phyloP scores from a whole-genome alignment of 768 basidiomycete genomes.

The Strobilomyces confusus region DNA sequence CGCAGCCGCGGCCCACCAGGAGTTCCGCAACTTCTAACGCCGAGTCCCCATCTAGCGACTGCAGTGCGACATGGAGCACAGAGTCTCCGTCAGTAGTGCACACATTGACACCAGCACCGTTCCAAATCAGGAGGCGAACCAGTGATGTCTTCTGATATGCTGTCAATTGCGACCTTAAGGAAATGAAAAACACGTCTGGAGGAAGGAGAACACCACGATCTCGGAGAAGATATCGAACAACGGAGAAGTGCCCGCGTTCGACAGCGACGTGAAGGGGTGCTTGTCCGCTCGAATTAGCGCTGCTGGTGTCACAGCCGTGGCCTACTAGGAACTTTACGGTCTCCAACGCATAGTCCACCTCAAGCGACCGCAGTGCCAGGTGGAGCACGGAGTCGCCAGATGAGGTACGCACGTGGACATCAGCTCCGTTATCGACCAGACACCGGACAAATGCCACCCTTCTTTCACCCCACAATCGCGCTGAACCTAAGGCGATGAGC shows the following conservation, averaged over 20 bases:
- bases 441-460: neutral
- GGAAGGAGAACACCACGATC: neutral
- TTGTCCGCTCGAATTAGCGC: neutral
- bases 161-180: neutral
- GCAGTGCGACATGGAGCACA: neutral
- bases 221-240: neutral
- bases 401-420: neutral
- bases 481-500: neutral
- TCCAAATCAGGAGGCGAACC: neutral
- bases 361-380: neutral
- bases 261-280: neutral
- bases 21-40: neutral
- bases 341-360: neutral
- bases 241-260: neutral
- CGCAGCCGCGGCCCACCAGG: neutral
- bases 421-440: neutral
- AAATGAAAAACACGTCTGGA: neutral
- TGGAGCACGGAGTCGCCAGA: neutral
- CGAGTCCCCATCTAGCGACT: neutral
- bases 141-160: neutral
- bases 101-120: neutral
- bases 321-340: neutral
- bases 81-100: neutral
- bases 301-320: neutral
- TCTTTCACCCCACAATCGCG: neutral